A percentile compares a stretch with the other conserved stretches of the same genome.
Evolutionary conservation across 345 rosid species (phyloP).

Genomic region (Populus ilicifolia): DNA sequence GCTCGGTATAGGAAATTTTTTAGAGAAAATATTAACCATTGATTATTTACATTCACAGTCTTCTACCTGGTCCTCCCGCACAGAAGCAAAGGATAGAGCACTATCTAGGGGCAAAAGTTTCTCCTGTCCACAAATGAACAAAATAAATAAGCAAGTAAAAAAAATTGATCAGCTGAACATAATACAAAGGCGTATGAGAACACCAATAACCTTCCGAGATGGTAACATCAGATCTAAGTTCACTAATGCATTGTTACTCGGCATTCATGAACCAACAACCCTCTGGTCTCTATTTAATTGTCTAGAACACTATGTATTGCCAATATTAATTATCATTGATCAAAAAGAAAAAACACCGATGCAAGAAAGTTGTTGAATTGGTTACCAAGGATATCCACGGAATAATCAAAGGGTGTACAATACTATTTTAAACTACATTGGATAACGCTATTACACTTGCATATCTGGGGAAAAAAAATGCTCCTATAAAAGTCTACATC

Average conservation of each 20-base stretch:
- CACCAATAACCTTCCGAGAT: neutral
- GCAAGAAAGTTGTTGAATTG: neutral
- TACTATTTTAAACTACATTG: neutral
- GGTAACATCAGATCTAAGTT: neutral
- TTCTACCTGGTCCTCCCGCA: neutral
- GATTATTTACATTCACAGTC: neutral
- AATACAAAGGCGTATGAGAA: neutral
- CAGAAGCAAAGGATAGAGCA: neutral
- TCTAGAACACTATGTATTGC: neutral
- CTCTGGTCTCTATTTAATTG: neutral
- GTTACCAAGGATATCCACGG: neutral
- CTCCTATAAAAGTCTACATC: neutral
- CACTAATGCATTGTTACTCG: neutral
- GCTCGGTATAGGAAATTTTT: neutral
- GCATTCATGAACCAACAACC: conserved; percentile 1
- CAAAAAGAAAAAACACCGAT: neutral
- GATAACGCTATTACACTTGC: neutral
- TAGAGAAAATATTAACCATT: neutral
- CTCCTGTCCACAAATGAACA: neutral
- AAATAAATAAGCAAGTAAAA: neutral
- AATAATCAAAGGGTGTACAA: neutral
- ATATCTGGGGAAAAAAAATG: neutral
- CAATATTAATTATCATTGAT: neutral
- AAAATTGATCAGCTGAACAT: neutral
- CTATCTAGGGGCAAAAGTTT: neutral